Base-by-base conservation (phyloP, 768 basidiomycete species). In the Mycena amicta region DNA sequence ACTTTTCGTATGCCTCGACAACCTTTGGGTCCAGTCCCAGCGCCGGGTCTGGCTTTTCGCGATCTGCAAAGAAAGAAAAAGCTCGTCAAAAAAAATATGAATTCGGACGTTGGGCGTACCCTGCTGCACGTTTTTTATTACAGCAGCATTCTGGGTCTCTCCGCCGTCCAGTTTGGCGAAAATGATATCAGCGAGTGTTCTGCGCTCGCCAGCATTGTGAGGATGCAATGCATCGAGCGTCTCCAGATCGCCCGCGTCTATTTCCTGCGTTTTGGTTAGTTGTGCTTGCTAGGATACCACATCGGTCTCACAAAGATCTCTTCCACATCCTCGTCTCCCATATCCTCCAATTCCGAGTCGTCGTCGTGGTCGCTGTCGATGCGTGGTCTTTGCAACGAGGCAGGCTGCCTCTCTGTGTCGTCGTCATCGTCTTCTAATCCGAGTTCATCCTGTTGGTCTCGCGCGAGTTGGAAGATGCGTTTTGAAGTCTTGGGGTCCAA, bases 131-230 rank as follows among this genome's bases (percentile, higher is more conserved):
- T 85, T 85, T 69, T 82, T 81, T 54, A 87, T 85, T 27, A 82
- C 75, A 11, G 83, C 80, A 6, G 84, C 71, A 37, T 81, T 77
- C 45, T 77, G 77, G 3, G 80, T 71, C 61, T 88, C 85, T 13
- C 77, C 80, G 56, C 80, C 83, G 57, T 95, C 89, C 23, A 99
- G 80, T 75, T 98, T 98, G 25, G 91, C 83, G 69, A 99, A 93
- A 58, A 98, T 99, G n/a, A 98, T 80, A 71, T 99, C 97, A 28
- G 97, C 97, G 28, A 99, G 77, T 2, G 96, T 98, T 71, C 84
- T 83, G 45, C 92, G 84, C 71, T 92, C 88, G 5, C 83, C 82
- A 16, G 84, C 80, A 72, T 88, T 92, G 15, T 85, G 75, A 37
- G 93, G 93, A 41, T 92, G 81, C 28, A 94, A 77, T 15, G 85